phyloP scores from a whole-genome alignment of 352 stramenopile genomes.

The Thalassiosira hispida region DNA sequence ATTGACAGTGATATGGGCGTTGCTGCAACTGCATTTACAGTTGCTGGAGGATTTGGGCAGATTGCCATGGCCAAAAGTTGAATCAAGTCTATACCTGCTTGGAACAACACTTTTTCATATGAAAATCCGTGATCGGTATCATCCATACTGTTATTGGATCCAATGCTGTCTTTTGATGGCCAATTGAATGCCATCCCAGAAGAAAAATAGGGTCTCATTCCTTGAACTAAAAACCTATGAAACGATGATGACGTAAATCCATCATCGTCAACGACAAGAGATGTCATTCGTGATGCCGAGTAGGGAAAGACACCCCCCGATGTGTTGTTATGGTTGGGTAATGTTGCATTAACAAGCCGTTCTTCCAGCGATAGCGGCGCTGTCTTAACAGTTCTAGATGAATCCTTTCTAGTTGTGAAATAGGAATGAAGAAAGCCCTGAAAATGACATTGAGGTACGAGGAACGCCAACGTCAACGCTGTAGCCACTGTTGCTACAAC shows the following conservation, averaged over 20 bases:
- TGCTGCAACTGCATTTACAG: not conserved
- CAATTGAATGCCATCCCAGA: conserved; percentile 18
- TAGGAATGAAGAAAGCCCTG: conserved; percentile 38
- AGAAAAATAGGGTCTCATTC: conserved; percentile 23
- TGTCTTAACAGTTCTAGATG: not conserved
- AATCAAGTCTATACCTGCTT: conserved; percentile 31
- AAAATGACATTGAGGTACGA: conserved; percentile 38
- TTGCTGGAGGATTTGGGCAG: conserved; percentile 5
- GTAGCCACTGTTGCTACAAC: conserved; percentile 21
- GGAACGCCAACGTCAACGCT: conserved; percentile 22
- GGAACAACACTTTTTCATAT: not conserved
- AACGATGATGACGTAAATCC: conserved; percentile 27
- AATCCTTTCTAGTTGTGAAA: not conserved
- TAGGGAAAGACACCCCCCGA: conserved; percentile 26
- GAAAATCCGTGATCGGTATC: not conserved
- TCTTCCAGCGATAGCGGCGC: conserved; percentile 15
- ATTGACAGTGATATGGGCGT: conserved; percentile 4
- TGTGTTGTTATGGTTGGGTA: conserved; percentile 17
- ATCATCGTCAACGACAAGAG: conserved; percentile 24
- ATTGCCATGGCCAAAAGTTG: conserved; percentile 39
- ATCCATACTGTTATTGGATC: not conserved
- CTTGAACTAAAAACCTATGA: conserved; percentile 29
- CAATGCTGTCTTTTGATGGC: not conserved
- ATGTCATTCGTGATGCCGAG: conserved; percentile 24
- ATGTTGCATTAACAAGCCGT: conserved; percentile 17